These are phyloP conservation scores for Calycina herbarum DNA, from an alignment of 2,329 filamentous ascomycete genomes.

Conservation along the genomic window DNA sequence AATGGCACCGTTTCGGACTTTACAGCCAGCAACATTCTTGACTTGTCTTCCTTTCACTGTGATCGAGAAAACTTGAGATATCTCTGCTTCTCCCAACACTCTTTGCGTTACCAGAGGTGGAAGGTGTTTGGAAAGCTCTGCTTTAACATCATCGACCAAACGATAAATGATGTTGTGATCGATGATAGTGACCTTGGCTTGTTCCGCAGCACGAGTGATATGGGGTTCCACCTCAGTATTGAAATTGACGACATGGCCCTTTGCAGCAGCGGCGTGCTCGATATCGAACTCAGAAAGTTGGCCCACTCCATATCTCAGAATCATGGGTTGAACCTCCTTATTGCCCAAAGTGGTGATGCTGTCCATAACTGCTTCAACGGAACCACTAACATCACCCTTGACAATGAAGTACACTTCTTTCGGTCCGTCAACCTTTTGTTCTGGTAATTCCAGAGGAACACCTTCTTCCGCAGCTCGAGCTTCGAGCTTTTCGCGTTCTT, in stretches of 20 bases:
- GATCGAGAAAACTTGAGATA: constrained; percentile 81
- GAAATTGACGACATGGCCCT: constrained; percentile 81
- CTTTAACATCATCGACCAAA: constrained; percentile 70
- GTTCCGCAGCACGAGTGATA: constrained; percentile 69
- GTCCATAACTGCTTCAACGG: constrained; percentile 84
- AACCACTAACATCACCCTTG: constrained; percentile 91
- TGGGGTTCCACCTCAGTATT: constrained; percentile 69
- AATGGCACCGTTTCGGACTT: constrained; percentile 78
- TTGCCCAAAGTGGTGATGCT: constrained; percentile 78
- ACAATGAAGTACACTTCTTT: constrained; percentile 76
- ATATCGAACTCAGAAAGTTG: constrained; percentile 82
- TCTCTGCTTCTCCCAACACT: constrained; percentile 85
- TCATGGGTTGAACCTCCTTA: constrained; percentile 74
- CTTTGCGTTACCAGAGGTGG: constrained; percentile 64
- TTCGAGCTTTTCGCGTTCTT: constrained; percentile 60
- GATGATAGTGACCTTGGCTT: constrained; percentile 72
- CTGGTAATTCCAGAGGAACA: constrained; percentile 32
- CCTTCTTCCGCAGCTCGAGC: constrained; percentile 38
- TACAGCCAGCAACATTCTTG: constrained; percentile 82
- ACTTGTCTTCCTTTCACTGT: constrained; percentile 70
- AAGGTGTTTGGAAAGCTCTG: constrained; percentile 67
- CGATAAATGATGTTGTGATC: constrained; percentile 87
- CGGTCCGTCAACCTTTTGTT: constrained; percentile 43
- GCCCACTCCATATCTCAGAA: constrained; percentile 78
- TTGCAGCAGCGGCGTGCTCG: constrained; percentile 77